Conservation (phyloP, 2,329 filamentous ascomycete genomes). For the Echinosphaeria canescens region DNA sequence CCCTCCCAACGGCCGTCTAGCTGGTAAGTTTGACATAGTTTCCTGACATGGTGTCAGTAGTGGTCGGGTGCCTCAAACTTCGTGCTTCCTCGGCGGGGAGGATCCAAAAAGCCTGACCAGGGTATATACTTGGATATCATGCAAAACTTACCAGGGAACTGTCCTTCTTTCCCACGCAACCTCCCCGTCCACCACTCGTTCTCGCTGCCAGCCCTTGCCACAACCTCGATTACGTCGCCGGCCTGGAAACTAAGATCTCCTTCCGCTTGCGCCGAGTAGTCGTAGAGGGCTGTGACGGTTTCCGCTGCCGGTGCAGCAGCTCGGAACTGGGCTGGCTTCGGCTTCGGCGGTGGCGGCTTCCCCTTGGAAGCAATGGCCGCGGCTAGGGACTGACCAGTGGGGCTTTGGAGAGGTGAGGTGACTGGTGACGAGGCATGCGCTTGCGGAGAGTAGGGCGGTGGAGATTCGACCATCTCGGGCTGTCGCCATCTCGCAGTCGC, state of each 20-base stretch:
- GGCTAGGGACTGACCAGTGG: constrained; percentile 13
- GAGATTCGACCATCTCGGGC: constrained; percentile 25
- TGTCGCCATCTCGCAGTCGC: no score
- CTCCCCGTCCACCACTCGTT: constrained; percentile 97
- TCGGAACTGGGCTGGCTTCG: constrained; percentile 37
- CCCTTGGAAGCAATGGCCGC: constrained; percentile 30
- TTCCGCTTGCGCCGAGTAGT: constrained; percentile 89
- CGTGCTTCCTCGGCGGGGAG: no score
- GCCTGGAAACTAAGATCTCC: constrained; percentile 81
- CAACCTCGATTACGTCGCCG: constrained; percentile 79
- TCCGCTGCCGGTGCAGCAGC: constrained; percentile 44
- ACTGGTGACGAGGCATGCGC: no score
- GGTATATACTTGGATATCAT: no score
- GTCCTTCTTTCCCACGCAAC: constrained; percentile 58
- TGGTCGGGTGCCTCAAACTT: no score
- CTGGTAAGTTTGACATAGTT: constrained; percentile 23
- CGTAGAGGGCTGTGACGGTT: constrained; percentile 78
- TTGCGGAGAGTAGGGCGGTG: constrained; percentile 50
- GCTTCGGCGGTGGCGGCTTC: constrained; percentile 26
- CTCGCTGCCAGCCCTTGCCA: constrained; percentile 62
- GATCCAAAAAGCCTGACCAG: not conserved
- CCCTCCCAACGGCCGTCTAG: no score
- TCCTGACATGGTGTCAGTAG: no score
- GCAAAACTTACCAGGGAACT: constrained; percentile 73
- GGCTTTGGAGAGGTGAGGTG: constrained; percentile 9